These are phyloP conservation scores for Saccharomycopsis sp. DNA, from an alignment of 805 yeast genomes.

Conservation along the genomic window DNA sequence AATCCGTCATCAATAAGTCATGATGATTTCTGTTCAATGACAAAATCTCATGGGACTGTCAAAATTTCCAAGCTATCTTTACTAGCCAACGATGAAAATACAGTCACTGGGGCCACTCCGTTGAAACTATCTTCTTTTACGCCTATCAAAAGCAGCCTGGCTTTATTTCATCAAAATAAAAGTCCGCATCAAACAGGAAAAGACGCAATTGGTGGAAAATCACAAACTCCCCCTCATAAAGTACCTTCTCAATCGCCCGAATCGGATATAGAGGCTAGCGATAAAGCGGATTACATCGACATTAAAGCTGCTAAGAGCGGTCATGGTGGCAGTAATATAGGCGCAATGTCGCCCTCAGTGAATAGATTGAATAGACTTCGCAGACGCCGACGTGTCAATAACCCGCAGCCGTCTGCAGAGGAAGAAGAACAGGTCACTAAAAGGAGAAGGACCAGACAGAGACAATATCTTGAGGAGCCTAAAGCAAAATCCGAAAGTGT, in stretches of 20 bases:
- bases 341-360: background rate
- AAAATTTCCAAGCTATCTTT: background rate
- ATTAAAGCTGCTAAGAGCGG: background rate
- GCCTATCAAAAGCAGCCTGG: background rate
- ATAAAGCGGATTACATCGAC: too few relatives aligned
- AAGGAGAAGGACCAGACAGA: background rate
- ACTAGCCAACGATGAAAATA: background rate
- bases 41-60: background rate
- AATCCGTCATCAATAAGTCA: background rate
- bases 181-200: too few relatives aligned
- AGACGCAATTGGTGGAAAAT: too few relatives aligned
- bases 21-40: background rate
- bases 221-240: background rate
- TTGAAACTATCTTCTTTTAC: background rate
- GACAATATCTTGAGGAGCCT: background rate
- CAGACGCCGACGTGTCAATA: background rate
- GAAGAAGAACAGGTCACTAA: background rate
- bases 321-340: background rate
- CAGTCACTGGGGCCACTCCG: background rate
- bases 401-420: background rate
- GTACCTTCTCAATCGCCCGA: background rate
- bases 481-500: background rate
- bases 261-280: too few relatives aligned
- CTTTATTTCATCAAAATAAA: background rate
- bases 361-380: constrained; percentile 1